A percentile compares a stretch with the other conserved stretches of the same genome.
Evolutionary conservation across 75 land plant species (phyloP).

Genomic region (Pinus albicaulis): DNA sequence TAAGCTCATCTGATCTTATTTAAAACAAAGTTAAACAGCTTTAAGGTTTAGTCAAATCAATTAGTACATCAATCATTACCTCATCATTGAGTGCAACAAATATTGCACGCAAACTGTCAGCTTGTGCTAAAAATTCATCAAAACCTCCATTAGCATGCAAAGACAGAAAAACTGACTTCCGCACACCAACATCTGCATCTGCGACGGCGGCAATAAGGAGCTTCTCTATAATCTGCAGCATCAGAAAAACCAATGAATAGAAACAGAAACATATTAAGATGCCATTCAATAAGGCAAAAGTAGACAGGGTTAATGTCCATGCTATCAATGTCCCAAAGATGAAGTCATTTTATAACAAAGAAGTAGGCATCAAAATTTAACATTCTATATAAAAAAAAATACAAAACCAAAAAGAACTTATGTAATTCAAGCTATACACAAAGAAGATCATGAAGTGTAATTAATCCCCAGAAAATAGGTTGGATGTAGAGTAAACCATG

Average conservation of each 20-base stretch:
- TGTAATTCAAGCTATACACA: not conserved
- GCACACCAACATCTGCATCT: conserved; percentile 92
- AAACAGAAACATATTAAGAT: not conserved
- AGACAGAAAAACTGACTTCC: conserved; percentile 74
- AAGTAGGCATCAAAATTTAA: not conserved
- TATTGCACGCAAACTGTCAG: conserved; percentile 88
- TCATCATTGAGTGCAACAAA: conserved; percentile 97
- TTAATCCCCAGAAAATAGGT: not conserved
- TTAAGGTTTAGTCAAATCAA: not conserved
- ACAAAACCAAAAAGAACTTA: not conserved
- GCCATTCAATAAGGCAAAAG: not conserved
- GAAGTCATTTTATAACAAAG: not conserved
- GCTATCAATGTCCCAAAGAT: too few relatives aligned
- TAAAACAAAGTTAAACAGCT: not conserved
- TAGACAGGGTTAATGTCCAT: not conserved
- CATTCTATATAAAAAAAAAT: not conserved
- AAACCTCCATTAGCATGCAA: conserved; percentile 65
- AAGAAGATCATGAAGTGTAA: not conserved
- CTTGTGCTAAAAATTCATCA: conserved; percentile 95
- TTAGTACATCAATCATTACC: conserved; percentile 33
- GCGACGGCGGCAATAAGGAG: conserved; percentile 96
- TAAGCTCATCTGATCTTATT: not conserved
- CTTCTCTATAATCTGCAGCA: conserved; percentile 87
- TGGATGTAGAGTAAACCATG: not conserved
- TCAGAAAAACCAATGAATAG: not conserved